Evolutionary conservation across 2,329 filamentous ascomycete species (phyloP), one percentile per base, ranked within the genome.

Genomic region (Epichloe scottii): DNA sequence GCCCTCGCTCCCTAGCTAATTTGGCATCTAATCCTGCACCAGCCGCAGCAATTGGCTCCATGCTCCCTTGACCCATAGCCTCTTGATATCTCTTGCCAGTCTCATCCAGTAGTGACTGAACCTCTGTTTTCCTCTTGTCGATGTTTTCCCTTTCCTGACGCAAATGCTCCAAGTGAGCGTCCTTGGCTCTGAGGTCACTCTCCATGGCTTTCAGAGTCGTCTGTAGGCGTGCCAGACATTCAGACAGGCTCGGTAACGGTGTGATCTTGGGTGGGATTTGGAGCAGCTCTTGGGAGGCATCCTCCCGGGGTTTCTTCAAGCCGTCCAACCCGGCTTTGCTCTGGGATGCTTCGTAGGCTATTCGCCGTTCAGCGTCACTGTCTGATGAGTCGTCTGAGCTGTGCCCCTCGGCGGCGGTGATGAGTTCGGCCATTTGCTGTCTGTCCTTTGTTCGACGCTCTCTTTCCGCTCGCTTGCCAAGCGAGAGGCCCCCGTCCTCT

Each of bases 281-380:
- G 4, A 77, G 66, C 11, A 72, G 46, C 15, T 64, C 60, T 19
- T 72, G 63, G 56, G 65, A 57, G 38, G 65, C 58, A 26, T 64
- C 63, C 40, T 63, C 60, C 26, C 51, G 54, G 14, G 63, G 71
- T 59, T 73, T 75, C 60, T 73, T 75, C 21, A 85, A 61, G 0
- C 82, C 85, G 59, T 91, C 90, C 70, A 93, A 85, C n/a, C 89
- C 91, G 3, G 87, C 86, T 19, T 85, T 79, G 8, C 87, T 90
- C 69, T 97, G 91, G 4, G 87, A 84, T 11, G 82, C 80, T 66
- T 95, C 90, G 68, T 95, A 97, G 0, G 88, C 90, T 2, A 85
- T 87, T 52, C 83, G 82, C 15, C 85, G 77, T 62, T 84, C 82
- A 0, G 81, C 81, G 43, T 84, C 81, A 21, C 80, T 83, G 50